Evolutionary conservation across 805 yeast species (phyloP), one percentile per base, ranked within the genome.

Genomic region (Tetrapisispora iriomotensis): DNA sequence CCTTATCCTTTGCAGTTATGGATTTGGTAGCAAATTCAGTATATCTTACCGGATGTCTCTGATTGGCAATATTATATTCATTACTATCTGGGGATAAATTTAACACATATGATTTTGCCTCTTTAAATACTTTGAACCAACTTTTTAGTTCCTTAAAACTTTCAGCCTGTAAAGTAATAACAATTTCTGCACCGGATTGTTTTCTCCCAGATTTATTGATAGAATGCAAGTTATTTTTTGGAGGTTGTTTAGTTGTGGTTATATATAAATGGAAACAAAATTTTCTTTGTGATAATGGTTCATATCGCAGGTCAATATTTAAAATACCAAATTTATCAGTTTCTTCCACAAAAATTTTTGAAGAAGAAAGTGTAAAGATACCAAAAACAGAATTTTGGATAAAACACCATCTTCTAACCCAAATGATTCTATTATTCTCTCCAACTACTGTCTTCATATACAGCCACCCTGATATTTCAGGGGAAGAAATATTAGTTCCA

Each of bases 321-420:
- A 82, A 63, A 1, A 88, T 74, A 3, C 95, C 95, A 43, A 86
- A 72, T 51, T 85, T 85, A 55, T 85, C 95, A 8, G 87, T 72
- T 61, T 90, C 96, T 53, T 85, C 88, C 3, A 90, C 96, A 54
- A 66, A 81, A 0, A 76, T 74, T 34, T 72, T 70, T 6, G 77
- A 69, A 0, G 84, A 80, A 28, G 88, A 73, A 19, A 82, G 60
- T 3, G 74, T 64, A 26, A 92, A 68, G 45, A 85, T 64, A 0
- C 97, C 97, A 62, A 88, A 82, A 2, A 84, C 67, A 0, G 92
- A 94, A 35, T 75, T 75, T 50, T 81, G 82, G 9, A 90, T 66
- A 53, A 82, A 90, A 2, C 56, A 47, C 96, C 96, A 88, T 41
- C 95, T 66, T 42, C 78, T 70, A 1, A 78, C 82, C 96, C 96